Evolutionary conservation across 768 basidiomycete genomes (phyloP), one percentile per base, ranked within the genome.

Genomic region (Rhodotorula graminis): DNA sequence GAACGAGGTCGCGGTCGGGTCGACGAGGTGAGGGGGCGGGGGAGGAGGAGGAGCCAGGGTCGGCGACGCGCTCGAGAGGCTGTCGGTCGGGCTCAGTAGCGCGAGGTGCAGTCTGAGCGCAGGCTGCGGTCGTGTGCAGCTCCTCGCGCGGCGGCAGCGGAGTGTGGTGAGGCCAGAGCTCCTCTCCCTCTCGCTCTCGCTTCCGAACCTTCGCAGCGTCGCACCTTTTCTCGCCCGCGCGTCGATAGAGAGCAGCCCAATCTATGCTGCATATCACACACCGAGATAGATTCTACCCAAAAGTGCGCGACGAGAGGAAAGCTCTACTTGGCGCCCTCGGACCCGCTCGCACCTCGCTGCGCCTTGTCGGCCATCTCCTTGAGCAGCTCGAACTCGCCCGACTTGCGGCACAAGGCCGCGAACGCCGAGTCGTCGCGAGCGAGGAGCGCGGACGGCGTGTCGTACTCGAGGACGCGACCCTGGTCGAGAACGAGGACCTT

Each of bases 391-490:
- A 65, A 61, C 60, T 78, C 76, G 23, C 76, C 77, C n/a, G 65
- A 70, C 63, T 75, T 72, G 56, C 60, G 46, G 61, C 78, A 79
- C 42, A 79, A 62, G 19, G 73, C 76, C 7, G 71, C 25, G 79
- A 92, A 91, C 37, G 83, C 81, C 7, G 90, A 86, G 29, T 85
- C 85, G 23, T 83, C 81, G 49, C 83, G 85, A 3, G 77, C 77
- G 58, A 91, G 82, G 61, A 93, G 81, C 27, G 79, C 82, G 53
- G 78, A 80, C 0, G 92, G 91, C 16, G 86, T 83, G 67, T 88
- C 92, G 79, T 87, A 92, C 78, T 93, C 91, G n/a, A 87, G 80
- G 57, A 93, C 84, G 67, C 85, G 83, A 3, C 91, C 91, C 27
- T 85, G 84, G 65, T 87, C 88, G 15, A 85, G 79, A 0, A 84